Base-by-base conservation (phyloP, 306 rosid species). In the Lathyrus aphaca region DNA sequence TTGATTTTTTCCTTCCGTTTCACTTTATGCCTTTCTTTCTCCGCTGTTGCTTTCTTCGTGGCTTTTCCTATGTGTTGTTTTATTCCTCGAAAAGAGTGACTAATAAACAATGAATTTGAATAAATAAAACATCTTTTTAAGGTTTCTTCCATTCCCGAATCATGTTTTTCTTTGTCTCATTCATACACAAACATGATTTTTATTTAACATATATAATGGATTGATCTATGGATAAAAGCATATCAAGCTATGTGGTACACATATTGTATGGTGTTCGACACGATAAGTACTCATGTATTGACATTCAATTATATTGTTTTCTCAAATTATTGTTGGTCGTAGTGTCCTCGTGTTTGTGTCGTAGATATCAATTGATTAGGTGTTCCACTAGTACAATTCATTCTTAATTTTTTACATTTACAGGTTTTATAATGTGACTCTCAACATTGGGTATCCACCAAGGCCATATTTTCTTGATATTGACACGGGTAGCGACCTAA, bases 401-500 rank as follows among this genome's bases (percentile, higher is more conserved):
- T 16, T 0, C 27, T 43, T 76, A 46, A 69, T 46, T 69, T 69
- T 50, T 42, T 11, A 37, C 14, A 42, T 78, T 76, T 76, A 73
- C 86, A 93, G 98, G 83, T 85, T 77, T 60, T 93, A 90, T 68
- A 93, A 93, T 62, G 91, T 90, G 9, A 93, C 98, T 54, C 69
- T 93, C 11, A 82, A 70, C 77, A 70, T 93, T 23, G 98, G 98
- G 6, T 82, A 85, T 60, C 98, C 98, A 65, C 83, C 98, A 2
- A 90, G 79, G 84, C 98, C 96, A 6, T 93, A 90, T 79, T 93
- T 82, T 85, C 84, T 93, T 48, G 98, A 93, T 71, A 89, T 95
- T 37, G 98, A 93, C 81, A 93, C 96, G 0, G 98, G 98, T 13
- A 93, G 98, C 74, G 98, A 93, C 82, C 93, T 93, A 72, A 88